phyloP scores from a whole-genome alignment of 164 flowering plant species.

The Magnolia sinica region DNA sequence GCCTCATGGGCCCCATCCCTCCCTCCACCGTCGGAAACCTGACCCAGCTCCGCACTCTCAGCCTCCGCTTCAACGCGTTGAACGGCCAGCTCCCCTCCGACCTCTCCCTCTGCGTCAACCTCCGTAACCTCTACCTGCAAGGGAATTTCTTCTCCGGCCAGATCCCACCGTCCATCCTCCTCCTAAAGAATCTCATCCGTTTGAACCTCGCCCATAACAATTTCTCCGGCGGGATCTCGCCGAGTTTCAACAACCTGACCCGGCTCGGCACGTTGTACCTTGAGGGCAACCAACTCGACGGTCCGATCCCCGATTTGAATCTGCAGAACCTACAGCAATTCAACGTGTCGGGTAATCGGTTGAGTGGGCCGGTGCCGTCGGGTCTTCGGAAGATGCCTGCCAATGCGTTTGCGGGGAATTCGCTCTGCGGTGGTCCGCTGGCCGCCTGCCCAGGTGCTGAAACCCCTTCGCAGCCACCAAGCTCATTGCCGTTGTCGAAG shows the following conservation, averaged over 20 bases:
- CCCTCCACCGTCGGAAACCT: slow-evolving; percentile 50
- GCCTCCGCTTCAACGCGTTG: slow-evolving; percentile 66
- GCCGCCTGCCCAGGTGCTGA: slow-evolving; percentile 24
- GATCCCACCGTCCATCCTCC: slow-evolving; percentile 47
- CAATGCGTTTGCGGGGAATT: slow-evolving; percentile 50
- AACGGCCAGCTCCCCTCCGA: slow-evolving; percentile 65
- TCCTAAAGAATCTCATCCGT: slow-evolving; percentile 46
- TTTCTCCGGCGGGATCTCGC: slow-evolving; percentile 61
- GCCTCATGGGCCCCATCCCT: slow-evolving; percentile 59
- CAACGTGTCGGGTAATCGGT: slow-evolving; percentile 59
- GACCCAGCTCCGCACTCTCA: slow-evolving; percentile 50
- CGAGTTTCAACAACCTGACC: slow-evolving; percentile 44
- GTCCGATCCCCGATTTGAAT: slow-evolving; percentile 52
- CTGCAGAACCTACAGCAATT: slow-evolving; percentile 46
- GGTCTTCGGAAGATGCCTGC: slow-evolving; percentile 20
- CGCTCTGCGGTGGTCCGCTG: slow-evolving; percentile 78
- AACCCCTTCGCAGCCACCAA: not conserved
- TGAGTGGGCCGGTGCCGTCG: slow-evolving; percentile 63
- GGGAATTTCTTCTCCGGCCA: slow-evolving; percentile 63
- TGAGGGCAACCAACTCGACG: slow-evolving; percentile 53
- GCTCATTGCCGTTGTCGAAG: not conserved
- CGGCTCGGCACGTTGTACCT: slow-evolving; percentile 49
- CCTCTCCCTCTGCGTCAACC: slow-evolving; percentile 38
- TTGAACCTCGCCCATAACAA: slow-evolving; percentile 62
- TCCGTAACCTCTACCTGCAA: slow-evolving; percentile 64